These are phyloP conservation scores for Rhizopus microsporus DNA, from an alignment of 371 early-diverging fungal species.

Conservation along the genomic window DNA sequence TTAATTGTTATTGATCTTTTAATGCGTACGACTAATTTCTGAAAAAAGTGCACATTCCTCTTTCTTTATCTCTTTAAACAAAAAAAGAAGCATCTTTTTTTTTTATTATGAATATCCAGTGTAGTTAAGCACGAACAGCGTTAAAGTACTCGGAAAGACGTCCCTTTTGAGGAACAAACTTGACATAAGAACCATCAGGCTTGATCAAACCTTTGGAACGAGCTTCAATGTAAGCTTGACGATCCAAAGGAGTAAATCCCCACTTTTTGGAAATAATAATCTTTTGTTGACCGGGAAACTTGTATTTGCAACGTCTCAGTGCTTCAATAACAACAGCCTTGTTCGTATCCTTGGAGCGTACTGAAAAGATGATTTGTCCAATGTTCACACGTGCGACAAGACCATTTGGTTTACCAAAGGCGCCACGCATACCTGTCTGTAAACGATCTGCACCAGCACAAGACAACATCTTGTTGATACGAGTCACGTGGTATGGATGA, in stretches of 20 bases:
- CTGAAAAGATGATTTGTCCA: slow-evolving; percentile 98
- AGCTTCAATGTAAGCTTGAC: slow-evolving; percentile 88
- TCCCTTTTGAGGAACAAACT: slow-evolving; percentile 93
- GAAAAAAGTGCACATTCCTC: too few species aligned
- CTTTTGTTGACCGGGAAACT: slow-evolving; percentile 99
- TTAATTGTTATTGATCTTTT: too few species aligned
- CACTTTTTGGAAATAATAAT: slow-evolving; percentile 99
- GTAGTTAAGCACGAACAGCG: slow-evolving; percentile 5
- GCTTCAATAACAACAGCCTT: slow-evolving; percentile 97
- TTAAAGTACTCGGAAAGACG: slow-evolving; percentile 70
- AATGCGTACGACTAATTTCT: too few species aligned
- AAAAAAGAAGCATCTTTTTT: background rate
- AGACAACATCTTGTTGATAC: slow-evolving; percentile 99
- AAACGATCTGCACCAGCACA: slow-evolving; percentile 99
- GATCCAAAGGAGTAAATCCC: slow-evolving; percentile 99
- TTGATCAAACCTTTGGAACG: slow-evolving; percentile 82
- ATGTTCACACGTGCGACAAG: slow-evolving; percentile 99
- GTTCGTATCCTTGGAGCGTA: slow-evolving; percentile 98
- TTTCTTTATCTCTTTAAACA: too few species aligned
- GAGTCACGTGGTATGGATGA: slow-evolving; percentile 99
- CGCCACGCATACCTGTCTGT: slow-evolving; percentile 99
- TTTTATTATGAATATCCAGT: background rate
- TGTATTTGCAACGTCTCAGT: slow-evolving; percentile 97
- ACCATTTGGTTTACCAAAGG: slow-evolving; percentile 99
- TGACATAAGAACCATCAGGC: slow-evolving; percentile 98